Evolutionary conservation across 352 stramenopile species (phyloP).

Genomic region (Pythium sp.): DNA sequence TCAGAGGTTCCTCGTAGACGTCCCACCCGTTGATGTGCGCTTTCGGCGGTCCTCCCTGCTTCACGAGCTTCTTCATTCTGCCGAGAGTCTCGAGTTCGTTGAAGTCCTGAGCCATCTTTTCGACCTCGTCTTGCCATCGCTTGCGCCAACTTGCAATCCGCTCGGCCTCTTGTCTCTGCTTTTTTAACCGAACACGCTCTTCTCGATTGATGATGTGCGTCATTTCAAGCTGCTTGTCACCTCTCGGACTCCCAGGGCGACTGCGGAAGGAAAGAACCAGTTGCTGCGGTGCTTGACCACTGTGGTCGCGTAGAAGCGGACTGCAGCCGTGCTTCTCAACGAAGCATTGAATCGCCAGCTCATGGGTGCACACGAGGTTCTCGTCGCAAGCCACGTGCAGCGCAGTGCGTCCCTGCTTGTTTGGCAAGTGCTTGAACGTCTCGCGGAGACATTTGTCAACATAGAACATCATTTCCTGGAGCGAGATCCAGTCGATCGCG

Average conservation of each 20-base stretch:
- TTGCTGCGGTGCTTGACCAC: conserved; percentile 31
- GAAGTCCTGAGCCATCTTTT: conserved; percentile 43
- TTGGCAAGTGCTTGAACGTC: conserved; percentile 60
- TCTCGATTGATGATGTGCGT: conserved; percentile 27
- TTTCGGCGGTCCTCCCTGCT: conserved; percentile 14
- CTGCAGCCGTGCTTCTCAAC: conserved; percentile 53
- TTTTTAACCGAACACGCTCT: conserved; percentile 26
- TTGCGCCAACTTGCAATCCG: conserved; percentile 28
- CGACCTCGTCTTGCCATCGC: conserved; percentile 43
- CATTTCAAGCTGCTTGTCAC: conserved; percentile 32
- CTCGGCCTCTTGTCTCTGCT: conserved; percentile 31
- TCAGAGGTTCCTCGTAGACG: conserved; percentile 52
- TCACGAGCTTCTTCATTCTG: conserved; percentile 32
- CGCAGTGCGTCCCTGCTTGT: conserved; percentile 60
- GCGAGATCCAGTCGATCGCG: conserved; percentile 45
- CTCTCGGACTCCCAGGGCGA: conserved; percentile 57
- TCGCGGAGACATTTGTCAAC: conserved; percentile 56
- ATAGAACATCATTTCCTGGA: conserved; percentile 54
- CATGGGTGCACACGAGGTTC: conserved; percentile 79
- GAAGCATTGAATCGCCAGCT: conserved; percentile 56
- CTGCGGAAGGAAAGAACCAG: conserved; percentile 47
- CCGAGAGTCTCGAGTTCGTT: conserved; percentile 53
- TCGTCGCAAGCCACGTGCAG: conserved; percentile 78
- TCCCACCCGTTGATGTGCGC: conserved; percentile 33
- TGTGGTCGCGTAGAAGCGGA: conserved; percentile 51